Evolutionary conservation across 352 stramenopile genomes (phyloP).

Genomic region (Globisporangium mamillatum): DNA sequence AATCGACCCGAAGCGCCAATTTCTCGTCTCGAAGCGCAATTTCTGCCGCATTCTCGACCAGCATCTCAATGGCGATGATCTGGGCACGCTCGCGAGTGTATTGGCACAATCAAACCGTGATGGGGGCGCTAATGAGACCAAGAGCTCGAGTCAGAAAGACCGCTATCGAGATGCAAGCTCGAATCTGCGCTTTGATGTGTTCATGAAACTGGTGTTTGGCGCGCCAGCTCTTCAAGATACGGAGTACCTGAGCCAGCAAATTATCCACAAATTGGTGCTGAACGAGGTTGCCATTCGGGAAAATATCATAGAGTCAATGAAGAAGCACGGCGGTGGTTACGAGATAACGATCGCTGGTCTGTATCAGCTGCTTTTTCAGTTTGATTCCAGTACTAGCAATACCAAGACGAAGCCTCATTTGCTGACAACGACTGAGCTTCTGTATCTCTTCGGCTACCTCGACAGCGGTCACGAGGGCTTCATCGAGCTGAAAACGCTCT

Average conservation of each 20-base stretch:
- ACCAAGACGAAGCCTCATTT: not conserved
- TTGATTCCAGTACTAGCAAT: conserved; percentile 4
- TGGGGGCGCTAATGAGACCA: not conserved
- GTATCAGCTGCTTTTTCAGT: conserved; percentile 13
- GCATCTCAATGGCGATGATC: conserved; percentile 35
- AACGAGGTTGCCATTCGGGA: conserved; percentile 14
- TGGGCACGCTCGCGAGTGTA: conserved; percentile 24
- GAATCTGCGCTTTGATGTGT: conserved; percentile 45
- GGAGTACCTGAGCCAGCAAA: not conserved
- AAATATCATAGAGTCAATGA: conserved; percentile 20
- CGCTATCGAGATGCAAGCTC: not conserved
- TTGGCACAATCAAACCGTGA: conserved; percentile 12
- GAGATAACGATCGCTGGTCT: conserved; percentile 21
- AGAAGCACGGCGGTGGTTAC: conserved; percentile 13
- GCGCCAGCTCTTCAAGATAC: conserved; percentile 30
- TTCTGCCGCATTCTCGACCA: conserved; percentile 53
- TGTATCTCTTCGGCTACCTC: conserved; percentile 38
- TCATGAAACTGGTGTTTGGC: conserved; percentile 53
- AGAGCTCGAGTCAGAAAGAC: not conserved
- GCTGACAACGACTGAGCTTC: conserved; percentile 24
- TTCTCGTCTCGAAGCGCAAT: conserved; percentile 31
- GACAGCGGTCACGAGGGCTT: conserved; percentile 22
- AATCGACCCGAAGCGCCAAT: conserved; percentile 34
- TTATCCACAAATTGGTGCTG: conserved; percentile 26
- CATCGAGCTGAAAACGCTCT: conserved; percentile 26